Evolutionary conservation across 164 flowering plant genomes (phyloP).

Genomic region (Tetracentron sinense): DNA sequence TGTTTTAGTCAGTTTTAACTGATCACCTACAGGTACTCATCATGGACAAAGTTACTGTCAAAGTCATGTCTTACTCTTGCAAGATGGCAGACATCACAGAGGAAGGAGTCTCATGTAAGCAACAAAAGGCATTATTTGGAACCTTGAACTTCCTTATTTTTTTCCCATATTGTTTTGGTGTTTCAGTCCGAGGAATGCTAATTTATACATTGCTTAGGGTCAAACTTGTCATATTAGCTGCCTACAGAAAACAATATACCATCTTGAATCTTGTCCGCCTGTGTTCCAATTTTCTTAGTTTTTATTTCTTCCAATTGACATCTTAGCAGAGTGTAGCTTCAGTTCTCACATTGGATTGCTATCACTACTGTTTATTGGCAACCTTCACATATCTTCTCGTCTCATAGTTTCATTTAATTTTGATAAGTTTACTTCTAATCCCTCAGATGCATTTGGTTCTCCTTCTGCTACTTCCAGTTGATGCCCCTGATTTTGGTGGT

Average conservation of each 20-base stretch:
- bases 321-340: neutral
- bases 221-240: neutral
- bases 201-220: neutral
- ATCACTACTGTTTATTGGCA: too few relatives aligned
- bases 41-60: conserved; percentile 95
- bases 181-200: neutral
- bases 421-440: neutral
- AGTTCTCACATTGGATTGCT: neutral
- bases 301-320: neutral
- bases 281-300: neutral
- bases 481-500: neutral
- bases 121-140: conserved; percentile 8
- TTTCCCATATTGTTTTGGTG: neutral
- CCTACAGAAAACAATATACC: neutral
- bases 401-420: neutral
- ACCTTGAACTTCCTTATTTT: neutral
- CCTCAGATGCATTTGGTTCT: neutral
- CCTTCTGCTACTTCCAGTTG: too few relatives aligned
- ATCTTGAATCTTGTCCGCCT: neutral
- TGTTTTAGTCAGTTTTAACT: conserved; percentile 4
- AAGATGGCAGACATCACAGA: conserved; percentile 98
- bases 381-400: neutral
- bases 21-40: conserved; percentile 69
- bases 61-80: conserved; percentile 89
- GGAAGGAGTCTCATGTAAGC: conserved; percentile 95